These are phyloP conservation scores for Xylaria acuta DNA, from an alignment of 495 filamentous ascomycete genomes.

Conservation along the genomic window DNA sequence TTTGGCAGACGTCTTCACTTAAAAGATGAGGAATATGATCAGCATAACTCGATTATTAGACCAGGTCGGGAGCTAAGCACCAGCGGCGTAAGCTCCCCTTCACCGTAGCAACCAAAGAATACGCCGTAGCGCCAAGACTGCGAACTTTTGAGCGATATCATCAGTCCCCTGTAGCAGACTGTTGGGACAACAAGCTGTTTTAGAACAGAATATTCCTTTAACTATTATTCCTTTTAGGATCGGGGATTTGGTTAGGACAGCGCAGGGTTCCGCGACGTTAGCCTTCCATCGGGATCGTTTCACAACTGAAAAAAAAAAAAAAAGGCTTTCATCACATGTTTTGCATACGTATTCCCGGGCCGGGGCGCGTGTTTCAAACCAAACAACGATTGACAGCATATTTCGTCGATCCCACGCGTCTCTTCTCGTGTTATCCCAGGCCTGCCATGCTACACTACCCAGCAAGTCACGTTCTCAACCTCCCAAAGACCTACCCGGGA, in stretches of 20 bases:
- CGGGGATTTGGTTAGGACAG: neutral
- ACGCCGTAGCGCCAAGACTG: neutral
- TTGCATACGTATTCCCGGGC: neutral
- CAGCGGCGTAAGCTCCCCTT: neutral
- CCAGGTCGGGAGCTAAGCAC: neutral
- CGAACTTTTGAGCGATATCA: neutral
- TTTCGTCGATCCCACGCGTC: neutral
- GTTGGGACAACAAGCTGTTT: neutral
- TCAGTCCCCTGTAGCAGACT: neutral
- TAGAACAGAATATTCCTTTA: neutral
- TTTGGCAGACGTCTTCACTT: neutral
- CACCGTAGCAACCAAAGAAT: too few relatives aligned
- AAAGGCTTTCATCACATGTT: neutral
- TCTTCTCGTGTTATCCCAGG: neutral
- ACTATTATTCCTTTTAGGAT: neutral
- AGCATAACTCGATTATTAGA: neutral
- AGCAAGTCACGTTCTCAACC: neutral
- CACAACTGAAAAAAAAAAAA: neutral
- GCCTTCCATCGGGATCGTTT: neutral
- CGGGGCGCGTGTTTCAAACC: neutral
- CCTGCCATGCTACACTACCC: neutral
- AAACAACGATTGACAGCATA: neutral
- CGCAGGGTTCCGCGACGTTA: slow-evolving; percentile 1
- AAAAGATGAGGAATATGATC: neutral
- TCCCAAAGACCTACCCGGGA: neutral